Evolutionary conservation across 176 grass and related monocot species (phyloP).

Genomic region (Phoenix roebelenii): DNA sequence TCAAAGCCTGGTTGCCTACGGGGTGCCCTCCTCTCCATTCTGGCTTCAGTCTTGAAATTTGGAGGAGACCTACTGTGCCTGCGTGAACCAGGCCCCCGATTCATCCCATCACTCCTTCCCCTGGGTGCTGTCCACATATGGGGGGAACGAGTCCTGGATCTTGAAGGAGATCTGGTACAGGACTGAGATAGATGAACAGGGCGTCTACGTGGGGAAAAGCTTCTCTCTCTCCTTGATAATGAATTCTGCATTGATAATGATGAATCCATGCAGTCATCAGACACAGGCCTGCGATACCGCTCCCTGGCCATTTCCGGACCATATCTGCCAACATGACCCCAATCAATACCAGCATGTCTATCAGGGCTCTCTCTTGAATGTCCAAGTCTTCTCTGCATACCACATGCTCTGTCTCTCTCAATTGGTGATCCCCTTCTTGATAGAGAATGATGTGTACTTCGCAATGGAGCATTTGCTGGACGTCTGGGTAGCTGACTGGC

Average conservation of each 20-base stretch:
- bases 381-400: constrained; percentile 30
- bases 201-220: constrained; percentile 34
- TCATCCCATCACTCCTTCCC: constrained; percentile 39
- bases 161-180: constrained; percentile 61
- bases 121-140: constrained; percentile 52
- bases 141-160: constrained; percentile 76
- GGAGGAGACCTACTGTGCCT: constrained; percentile 49
- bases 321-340: constrained; percentile 39
- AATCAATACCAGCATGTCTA: constrained; percentile 34
- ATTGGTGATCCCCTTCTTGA: constrained; percentile 35
- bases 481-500: constrained; percentile 24
- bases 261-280: constrained; percentile 35
- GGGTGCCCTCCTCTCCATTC: constrained; percentile 44
- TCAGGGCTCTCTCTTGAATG: constrained; percentile 47
- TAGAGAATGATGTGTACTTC: constrained; percentile 26
- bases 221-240: constrained; percentile 39
- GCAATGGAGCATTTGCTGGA: constrained; percentile 30
- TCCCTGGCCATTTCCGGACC: constrained; percentile 39
- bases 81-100: constrained; percentile 34
- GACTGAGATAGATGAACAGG: constrained; percentile 43
- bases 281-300: constrained; percentile 21
- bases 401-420: constrained; percentile 29
- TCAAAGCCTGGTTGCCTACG: constrained; percentile 42
- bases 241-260: constrained; percentile 18
- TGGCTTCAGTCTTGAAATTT: constrained; percentile 37